These are phyloP conservation scores for Bruguiera sexangula DNA, from an alignment of 345 rosid genomes.

Conservation along the genomic window DNA sequence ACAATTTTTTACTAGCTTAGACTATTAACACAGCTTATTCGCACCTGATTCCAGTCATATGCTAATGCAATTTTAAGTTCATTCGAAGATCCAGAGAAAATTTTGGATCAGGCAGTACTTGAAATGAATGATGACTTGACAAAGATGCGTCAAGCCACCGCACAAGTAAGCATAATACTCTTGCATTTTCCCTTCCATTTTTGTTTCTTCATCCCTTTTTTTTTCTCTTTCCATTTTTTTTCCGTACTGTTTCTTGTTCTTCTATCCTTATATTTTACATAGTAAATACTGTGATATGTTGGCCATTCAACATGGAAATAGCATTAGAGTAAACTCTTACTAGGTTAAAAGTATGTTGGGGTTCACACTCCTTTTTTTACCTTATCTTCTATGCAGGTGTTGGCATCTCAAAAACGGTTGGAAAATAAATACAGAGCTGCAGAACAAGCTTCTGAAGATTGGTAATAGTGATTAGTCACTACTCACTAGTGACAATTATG, in stretches of 20 bases:
- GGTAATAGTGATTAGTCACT: slow-evolving; percentile 32
- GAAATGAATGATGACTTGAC: slow-evolving; percentile 82
- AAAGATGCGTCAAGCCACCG: slow-evolving; percentile 86
- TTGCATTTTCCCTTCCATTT: background rate
- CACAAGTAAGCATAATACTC: slow-evolving; percentile 51
- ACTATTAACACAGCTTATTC: slow-evolving; percentile 6
- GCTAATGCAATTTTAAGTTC: slow-evolving; percentile 66
- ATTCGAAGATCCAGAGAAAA: slow-evolving; percentile 79
- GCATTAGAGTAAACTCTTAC: background rate
- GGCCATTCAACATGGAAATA: background rate
- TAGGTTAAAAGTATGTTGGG: background rate
- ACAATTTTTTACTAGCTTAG: background rate
- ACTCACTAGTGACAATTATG: background rate
- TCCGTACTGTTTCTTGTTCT: background rate
- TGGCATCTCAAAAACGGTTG: slow-evolving; percentile 73
- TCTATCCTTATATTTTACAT: background rate
- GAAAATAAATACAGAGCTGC: slow-evolving; percentile 71
- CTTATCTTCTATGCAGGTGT: slow-evolving; percentile 39
- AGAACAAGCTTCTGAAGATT: slow-evolving; percentile 65
- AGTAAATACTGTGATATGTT: background rate
- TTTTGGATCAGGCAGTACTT: slow-evolving; percentile 70
- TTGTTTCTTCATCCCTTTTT: background rate
- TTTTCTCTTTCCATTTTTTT: background rate
- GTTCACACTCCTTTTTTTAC: background rate
- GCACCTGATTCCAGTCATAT: slow-evolving; percentile 54